Evolutionary conservation across 495 filamentous ascomycete genomes (phyloP).

Genomic region (Daldinia childiae): DNA sequence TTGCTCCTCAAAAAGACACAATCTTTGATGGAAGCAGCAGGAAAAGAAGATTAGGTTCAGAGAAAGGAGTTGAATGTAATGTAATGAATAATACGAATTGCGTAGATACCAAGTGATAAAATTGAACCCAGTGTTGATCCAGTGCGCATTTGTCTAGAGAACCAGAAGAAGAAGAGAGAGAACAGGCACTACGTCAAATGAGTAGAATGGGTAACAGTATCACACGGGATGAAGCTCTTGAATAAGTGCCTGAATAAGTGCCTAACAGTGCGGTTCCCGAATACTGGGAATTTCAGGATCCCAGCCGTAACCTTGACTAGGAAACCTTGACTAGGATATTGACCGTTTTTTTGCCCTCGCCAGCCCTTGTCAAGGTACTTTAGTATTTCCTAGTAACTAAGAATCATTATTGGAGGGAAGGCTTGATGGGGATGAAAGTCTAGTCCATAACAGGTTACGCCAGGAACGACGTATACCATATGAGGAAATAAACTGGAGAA

Average conservation of each 20-base stretch:
- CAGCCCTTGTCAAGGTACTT: background rate
- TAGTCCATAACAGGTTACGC: constrained; percentile 7
- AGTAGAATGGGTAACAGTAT: constrained; percentile 1
- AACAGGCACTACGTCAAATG: constrained; percentile 3
- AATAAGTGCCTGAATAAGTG: background rate
- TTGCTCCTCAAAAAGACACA: constrained; percentile 19
- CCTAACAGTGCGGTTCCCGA: constrained; percentile 23
- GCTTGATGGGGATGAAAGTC: constrained; percentile 9
- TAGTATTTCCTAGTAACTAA: background rate
- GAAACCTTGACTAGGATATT: constrained; percentile 8
- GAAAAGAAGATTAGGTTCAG: background rate
- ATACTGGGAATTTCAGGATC: constrained; percentile 34
- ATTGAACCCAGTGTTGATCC: constrained; percentile 17
- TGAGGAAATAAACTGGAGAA: constrained; percentile 30
- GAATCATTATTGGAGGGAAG: constrained; percentile 12
- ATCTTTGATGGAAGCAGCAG: background rate
- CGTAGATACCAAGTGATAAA: constrained; percentile 13
- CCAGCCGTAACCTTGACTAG: constrained; percentile 9
- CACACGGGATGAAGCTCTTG: constrained; percentile 10
- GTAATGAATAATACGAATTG: constrained; percentile 8
- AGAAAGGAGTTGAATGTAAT: constrained; percentile 6
- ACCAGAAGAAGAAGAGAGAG: constrained; percentile 17
- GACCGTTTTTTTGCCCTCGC: constrained; percentile 17
- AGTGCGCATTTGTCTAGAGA: constrained; percentile 29
- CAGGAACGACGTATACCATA: constrained; percentile 11